Conservation (phyloP, 352 stramenopile species). For the Phytopythium chamaehyphon region DNA sequence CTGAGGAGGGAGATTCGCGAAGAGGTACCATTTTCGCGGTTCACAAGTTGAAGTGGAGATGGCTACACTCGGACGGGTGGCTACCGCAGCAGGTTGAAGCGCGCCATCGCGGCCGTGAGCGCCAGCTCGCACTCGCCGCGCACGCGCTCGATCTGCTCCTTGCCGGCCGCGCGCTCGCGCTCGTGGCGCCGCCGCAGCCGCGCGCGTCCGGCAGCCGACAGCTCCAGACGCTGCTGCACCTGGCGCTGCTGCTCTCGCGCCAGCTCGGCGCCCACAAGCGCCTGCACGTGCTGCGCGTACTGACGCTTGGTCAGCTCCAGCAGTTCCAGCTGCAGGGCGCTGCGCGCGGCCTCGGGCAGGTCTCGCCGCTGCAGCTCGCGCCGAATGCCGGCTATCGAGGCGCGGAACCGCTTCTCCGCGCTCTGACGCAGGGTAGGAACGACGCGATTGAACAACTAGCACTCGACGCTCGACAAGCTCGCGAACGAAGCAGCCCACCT, state of each 20-base stretch:
- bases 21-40: no score
- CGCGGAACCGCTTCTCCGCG: slow-evolving; percentile 36
- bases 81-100: slow-evolving; percentile 72
- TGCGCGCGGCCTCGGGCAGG: slow-evolving; percentile 26
- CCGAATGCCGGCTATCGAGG: slow-evolving; percentile 47
- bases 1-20: no score
- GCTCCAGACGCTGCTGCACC: slow-evolving; percentile 45
- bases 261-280: slow-evolving; percentile 56
- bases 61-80: no score
- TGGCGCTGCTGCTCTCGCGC: slow-evolving; percentile 58
- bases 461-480: neutral
- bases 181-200: slow-evolving; percentile 51
- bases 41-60: neutral
- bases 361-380: slow-evolving; percentile 40
- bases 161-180: slow-evolving; percentile 46
- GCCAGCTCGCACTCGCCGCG: slow-evolving; percentile 60
- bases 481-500: slow-evolving; percentile 21
- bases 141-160: slow-evolving; percentile 57
- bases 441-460: no score
- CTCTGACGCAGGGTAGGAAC: slow-evolving; percentile 23
- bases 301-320: slow-evolving; percentile 61
- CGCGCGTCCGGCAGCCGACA: slow-evolving; percentile 30
- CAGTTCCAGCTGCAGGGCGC: slow-evolving; percentile 42
- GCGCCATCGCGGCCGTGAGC: slow-evolving; percentile 53
- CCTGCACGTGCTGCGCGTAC: slow-evolving; percentile 50